Evolutionary conservation across 495 filamentous ascomycete species (phyloP), one percentile per base, ranked within the genome.

Genomic region (Aspergillus bridgeri): DNA sequence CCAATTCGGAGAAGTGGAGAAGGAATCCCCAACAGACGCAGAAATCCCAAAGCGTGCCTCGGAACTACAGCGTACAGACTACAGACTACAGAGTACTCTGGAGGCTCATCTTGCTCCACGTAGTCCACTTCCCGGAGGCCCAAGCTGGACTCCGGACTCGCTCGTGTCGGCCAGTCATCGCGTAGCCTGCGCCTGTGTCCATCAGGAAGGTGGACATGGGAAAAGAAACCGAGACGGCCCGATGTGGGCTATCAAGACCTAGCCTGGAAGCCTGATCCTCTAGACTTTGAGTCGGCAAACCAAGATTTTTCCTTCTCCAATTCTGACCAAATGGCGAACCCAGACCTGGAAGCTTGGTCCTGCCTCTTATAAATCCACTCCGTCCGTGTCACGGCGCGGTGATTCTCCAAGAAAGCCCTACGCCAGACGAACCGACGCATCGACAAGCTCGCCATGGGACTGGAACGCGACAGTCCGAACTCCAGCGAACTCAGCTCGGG

Each of bases 401-500:
- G 0, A 9, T 38, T 13, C 33, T 38, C 33, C 17, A 11, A 9
- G 33, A 38, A 38, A 2, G 33, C 1, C 5, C 17, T 11, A 13
- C 3, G 7, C 33, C 7, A 13, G 33, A 3, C 9, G 1, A 8
- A 38, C 33, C 17, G 33, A 38, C 33, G 3, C 7, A 38, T 38
- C 7, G 33, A 38, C 8, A 11, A 19, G 18, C 21, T 29, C 50
- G 22, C 21, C 43, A 55, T 55, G 53, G 53, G 22, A 2, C n/a
- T 44, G 11, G 7, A 17, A 15, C 42, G 17, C 22, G 19, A 44
- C 53, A 48, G 51, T 45, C 42, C 52, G 7, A n/a, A 22, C 20
- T 45, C 53, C 24, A 56, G 48, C 48, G 20, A 50, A 15, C 17
- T 50, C 21, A 50, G 53, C 53, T 56, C 53, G 5, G 44, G 23